These are phyloP conservation scores for Candida ortonii DNA, from an alignment of 805 yeast genomes.

Conservation along the genomic window DNA sequence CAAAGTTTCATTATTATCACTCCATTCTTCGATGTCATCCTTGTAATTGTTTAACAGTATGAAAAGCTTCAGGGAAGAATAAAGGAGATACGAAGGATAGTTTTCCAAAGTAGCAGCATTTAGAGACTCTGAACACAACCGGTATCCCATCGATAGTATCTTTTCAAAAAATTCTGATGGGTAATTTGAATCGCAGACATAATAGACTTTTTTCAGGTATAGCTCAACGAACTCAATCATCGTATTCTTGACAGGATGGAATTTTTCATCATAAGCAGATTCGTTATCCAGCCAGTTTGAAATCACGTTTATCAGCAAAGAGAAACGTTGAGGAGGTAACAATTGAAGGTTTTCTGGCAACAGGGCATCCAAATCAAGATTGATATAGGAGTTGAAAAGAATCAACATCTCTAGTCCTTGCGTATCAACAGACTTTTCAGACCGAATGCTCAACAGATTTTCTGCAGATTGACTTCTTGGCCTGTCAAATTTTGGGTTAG, in stretches of 20 bases:
- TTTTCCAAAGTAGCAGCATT: constrained; percentile 34
- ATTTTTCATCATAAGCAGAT: constrained; percentile 54
- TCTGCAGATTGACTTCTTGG: constrained; percentile 61
- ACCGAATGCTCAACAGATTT: constrained; percentile 55
- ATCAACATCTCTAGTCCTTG: constrained; percentile 48
- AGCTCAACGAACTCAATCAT: constrained; percentile 42
- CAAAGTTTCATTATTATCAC: constrained; percentile 36
- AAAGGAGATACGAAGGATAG: constrained; percentile 40
- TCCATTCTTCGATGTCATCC: constrained; percentile 32
- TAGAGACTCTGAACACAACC: constrained; percentile 43
- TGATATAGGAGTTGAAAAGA: constrained; percentile 43
- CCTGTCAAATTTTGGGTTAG: constrained; percentile 42
- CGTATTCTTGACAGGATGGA: constrained; percentile 48
- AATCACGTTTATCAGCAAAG: constrained; percentile 56
- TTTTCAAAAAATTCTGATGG: constrained; percentile 29
- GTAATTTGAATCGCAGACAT: constrained; percentile 27
- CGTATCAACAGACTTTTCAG: constrained; percentile 36
- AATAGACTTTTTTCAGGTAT: constrained; percentile 31
- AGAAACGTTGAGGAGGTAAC: constrained; percentile 61
- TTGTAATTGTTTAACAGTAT: constrained; percentile 29
- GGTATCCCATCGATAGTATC: constrained; percentile 37
- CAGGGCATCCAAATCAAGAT: constrained; percentile 30
- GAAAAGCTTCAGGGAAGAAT: constrained; percentile 45
- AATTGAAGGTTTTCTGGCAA: constrained; percentile 33
- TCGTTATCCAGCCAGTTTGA: constrained; percentile 61